Evolutionary conservation across 2,329 filamentous ascomycete genomes (phyloP).

Genomic region (Botrytis medusae): DNA sequence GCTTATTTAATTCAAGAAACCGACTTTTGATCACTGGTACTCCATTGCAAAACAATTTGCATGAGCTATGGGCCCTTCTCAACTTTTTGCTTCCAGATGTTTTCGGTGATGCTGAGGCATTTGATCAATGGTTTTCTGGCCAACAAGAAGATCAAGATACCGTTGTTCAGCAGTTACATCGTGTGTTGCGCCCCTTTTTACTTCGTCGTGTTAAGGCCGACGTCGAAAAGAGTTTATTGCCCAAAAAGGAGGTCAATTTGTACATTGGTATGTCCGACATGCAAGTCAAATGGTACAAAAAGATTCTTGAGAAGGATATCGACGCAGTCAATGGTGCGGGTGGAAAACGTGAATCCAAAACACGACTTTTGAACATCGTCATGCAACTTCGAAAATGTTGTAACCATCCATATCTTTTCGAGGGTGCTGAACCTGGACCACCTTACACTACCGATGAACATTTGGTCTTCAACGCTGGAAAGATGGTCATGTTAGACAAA

Average conservation of each 20-base stretch:
- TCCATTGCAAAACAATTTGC: slow-evolving; percentile 94
- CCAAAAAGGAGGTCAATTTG: slow-evolving; percentile 95
- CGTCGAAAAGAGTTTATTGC: slow-evolving; percentile 94
- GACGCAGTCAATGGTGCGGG: slow-evolving; percentile 96
- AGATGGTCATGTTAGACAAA: slow-evolving; percentile 97
- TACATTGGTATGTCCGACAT: slow-evolving; percentile 99
- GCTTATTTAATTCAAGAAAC: slow-evolving; percentile 93
- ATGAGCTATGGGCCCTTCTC: slow-evolving; percentile 95
- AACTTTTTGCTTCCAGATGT: slow-evolving; percentile 98
- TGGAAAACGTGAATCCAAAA: slow-evolving; percentile 97
- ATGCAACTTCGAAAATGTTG: slow-evolving; percentile 99
- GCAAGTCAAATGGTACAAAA: slow-evolving; percentile 99
- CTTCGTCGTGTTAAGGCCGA: slow-evolving; percentile 95
- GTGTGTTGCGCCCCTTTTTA: slow-evolving; percentile 88
- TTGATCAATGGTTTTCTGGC: slow-evolving; percentile 96
- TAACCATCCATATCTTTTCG: slow-evolving; percentile 97
- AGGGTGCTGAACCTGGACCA: slow-evolving; percentile 93
- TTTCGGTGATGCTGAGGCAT: slow-evolving; percentile 93
- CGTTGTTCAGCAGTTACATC: slow-evolving; percentile 93
- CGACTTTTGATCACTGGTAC: slow-evolving; percentile 94
- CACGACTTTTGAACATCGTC: slow-evolving; percentile 93
- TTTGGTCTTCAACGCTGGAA: slow-evolving; percentile 87
- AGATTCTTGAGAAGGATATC: slow-evolving; percentile 98
- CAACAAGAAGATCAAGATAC: slow-evolving; percentile 90
- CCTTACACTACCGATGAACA: slow-evolving; percentile 99